Conservation (phyloP, 2,329 filamentous ascomycete genomes). For the Zalaria obscura region DNA sequence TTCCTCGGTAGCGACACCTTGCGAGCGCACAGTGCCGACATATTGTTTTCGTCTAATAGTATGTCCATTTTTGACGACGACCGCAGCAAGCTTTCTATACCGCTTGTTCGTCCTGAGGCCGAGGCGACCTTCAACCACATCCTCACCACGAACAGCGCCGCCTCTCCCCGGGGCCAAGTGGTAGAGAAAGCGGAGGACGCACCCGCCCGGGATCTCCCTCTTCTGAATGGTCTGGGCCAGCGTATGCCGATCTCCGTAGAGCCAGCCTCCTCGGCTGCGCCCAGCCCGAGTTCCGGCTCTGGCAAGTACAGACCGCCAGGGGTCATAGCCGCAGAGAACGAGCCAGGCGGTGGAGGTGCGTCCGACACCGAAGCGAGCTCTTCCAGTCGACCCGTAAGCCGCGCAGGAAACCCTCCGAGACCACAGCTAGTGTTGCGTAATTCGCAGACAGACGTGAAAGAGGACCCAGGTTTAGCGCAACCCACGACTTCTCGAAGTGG, state of each 20-base stretch:
- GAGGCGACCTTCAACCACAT: constrained; percentile 68
- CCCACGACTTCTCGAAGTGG: constrained; percentile 8
- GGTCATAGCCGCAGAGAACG: constrained; percentile 11
- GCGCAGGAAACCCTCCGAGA: constrained; percentile 10
- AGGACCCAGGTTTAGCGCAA: not conserved
- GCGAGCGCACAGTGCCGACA: constrained; percentile 72
- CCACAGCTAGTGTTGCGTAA: constrained; percentile 12
- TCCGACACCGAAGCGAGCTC: constrained; percentile 9
- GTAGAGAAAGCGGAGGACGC: not conserved
- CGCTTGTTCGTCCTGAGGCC: constrained; percentile 83
- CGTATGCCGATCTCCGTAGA: not conserved
- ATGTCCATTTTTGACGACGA: constrained; percentile 80
- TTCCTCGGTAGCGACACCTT: constrained; percentile 84
- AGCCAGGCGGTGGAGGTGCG: constrained; percentile 9
- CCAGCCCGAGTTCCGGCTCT: constrained; percentile 10
- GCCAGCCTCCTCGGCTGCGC: constrained; percentile 8
- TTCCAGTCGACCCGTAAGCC: constrained; percentile 10
- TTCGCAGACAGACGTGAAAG: constrained; percentile 8
- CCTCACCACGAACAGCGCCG: constrained; percentile 37
- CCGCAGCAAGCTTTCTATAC: constrained; percentile 73
- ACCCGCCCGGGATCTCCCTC: constrained; percentile 9
- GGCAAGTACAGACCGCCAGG: constrained; percentile 16
- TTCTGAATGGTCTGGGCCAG: constrained; percentile 18
- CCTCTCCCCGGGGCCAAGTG: not conserved
- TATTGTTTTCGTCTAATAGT: constrained; percentile 83